These are phyloP conservation scores for Cyberlindnera nakhonratchasimensis DNA, from an alignment of 805 yeast species.

Conservation along the genomic window DNA sequence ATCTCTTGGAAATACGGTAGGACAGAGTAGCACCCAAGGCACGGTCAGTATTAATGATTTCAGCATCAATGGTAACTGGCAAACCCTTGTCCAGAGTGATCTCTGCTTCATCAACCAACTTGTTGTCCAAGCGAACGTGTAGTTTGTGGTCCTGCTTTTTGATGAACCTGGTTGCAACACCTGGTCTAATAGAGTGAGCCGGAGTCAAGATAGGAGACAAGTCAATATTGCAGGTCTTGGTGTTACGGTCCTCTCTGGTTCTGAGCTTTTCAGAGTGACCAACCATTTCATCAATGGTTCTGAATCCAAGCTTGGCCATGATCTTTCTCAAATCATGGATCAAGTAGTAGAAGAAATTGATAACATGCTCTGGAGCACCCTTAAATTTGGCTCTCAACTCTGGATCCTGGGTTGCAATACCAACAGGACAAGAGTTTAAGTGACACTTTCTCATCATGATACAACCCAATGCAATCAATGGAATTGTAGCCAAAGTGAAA, in stretches of 20 bases:
- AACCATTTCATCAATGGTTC: constrained; percentile 96
- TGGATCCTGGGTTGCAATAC: constrained; percentile 98
- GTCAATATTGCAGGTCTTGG: constrained; percentile 89
- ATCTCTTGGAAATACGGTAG: constrained; percentile 86
- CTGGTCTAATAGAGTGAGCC: constrained; percentile 93
- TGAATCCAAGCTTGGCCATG: constrained; percentile 94
- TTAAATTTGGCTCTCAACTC: constrained; percentile 84
- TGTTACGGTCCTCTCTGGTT: constrained; percentile 82
- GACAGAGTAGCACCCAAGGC: constrained; percentile 93
- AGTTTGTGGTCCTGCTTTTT: constrained; percentile 92
- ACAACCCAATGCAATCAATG: constrained; percentile 96
- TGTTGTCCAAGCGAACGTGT: constrained; percentile 92
- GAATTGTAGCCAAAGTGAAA: constrained; percentile 97
- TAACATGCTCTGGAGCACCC: constrained; percentile 98
- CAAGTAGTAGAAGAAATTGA: constrained; percentile 93
- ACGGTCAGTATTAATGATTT: constrained; percentile 93
- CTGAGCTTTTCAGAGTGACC: constrained; percentile 91
- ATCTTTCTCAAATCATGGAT: constrained; percentile 87
- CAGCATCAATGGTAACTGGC: constrained; percentile 91
- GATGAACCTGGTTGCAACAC: constrained; percentile 89
- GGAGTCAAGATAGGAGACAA: constrained; percentile 93
- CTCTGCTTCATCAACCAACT: constrained; percentile 94
- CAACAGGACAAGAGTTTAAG: constrained; percentile 93
- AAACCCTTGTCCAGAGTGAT: constrained; percentile 93
- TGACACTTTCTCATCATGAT: constrained; percentile 96